Percentiles rank a stretch among this genome's conserved stretches.
phyloP scores from a whole-genome alignment of 306 rosid species.

The Lathyrus sativus region DNA sequence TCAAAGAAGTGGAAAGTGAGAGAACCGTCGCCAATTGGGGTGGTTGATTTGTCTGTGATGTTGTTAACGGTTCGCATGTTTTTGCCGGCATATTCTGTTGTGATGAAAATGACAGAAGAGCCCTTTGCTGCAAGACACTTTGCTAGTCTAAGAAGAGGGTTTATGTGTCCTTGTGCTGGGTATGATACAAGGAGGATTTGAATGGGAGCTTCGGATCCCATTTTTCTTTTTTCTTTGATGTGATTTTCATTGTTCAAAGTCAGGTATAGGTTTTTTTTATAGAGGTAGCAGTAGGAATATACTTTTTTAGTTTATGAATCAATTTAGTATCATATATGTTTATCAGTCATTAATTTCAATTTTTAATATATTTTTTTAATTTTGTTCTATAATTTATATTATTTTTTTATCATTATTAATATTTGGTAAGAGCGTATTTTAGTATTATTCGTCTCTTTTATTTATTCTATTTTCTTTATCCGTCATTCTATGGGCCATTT shows the following conservation, averaged over 20 bases:
- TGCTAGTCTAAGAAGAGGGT: conserved; percentile 67
- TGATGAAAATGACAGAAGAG: conserved; percentile 53
- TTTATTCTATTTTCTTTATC: no score
- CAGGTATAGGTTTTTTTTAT: background rate
- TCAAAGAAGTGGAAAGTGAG: conserved; percentile 63
- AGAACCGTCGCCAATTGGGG: conserved; percentile 57
- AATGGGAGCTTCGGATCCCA: conserved; percentile 41
- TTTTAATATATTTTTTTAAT: no score
- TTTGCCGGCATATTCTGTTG: conserved; percentile 49
- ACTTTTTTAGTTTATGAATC: background rate
- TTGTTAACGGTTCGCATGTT: conserved; percentile 45
- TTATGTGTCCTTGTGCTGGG: conserved; percentile 76
- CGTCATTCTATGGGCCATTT: no score
- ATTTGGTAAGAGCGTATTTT: no score
- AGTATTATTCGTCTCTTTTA: no score
- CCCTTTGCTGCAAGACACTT: conserved; percentile 73
- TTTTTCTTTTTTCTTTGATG: background rate
- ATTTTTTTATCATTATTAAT: no score
- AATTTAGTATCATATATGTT: no score
- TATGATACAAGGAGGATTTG: conserved; percentile 59
- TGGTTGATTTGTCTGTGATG: conserved; percentile 36
- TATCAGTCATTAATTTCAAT: no score
- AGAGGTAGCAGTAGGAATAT: background rate
- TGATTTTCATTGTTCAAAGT: background rate
- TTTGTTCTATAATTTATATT: no score